A percentile compares a stretch with the other conserved stretches of the same genome.
Evolutionary conservation across 1,284 basidiomycete genomes (phyloP).

Genomic region (Sphagnurus paluster): DNA sequence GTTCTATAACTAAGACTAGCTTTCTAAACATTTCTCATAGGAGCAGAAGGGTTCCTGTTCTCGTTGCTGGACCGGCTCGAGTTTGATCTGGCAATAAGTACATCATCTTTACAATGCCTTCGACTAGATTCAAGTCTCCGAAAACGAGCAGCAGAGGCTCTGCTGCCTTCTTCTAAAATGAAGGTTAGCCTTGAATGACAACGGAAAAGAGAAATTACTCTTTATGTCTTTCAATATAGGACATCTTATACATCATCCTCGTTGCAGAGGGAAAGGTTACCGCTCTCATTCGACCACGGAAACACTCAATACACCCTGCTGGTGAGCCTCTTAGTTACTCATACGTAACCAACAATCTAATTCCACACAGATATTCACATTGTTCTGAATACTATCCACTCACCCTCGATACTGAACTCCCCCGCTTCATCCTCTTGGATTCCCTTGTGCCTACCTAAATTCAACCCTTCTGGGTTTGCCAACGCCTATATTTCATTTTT

Average conservation of each 20-base stretch:
- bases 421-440: slow-evolving; percentile 88
- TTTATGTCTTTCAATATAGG: slow-evolving; percentile 46
- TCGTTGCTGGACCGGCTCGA: slow-evolving; percentile 73
- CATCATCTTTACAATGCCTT: slow-evolving; percentile 80
- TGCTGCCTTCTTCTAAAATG: slow-evolving; percentile 79
- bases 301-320: slow-evolving; percentile 93
- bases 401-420: slow-evolving; percentile 67
- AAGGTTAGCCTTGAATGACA: slow-evolving; percentile 47
- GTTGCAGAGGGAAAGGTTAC: slow-evolving; percentile 80
- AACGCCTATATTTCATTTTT: slow-evolving; percentile 89
- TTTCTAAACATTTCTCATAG: slow-evolving; percentile 36
- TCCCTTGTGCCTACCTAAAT: slow-evolving; percentile 94
- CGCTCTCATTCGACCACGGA: slow-evolving; percentile 86
- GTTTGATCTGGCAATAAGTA: slow-evolving; percentile 78
- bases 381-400: slow-evolving; percentile 78
- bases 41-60: slow-evolving; percentile 80
- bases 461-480: slow-evolving; percentile 88
- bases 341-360: not conserved
- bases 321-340: slow-evolving; percentile 43
- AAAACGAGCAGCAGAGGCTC: slow-evolving; percentile 70
- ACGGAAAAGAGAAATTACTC: slow-evolving; percentile 1
- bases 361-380: slow-evolving; percentile 78
- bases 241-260: slow-evolving; percentile 89
- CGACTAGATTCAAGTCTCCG: slow-evolving; percentile 70
- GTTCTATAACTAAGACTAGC: slow-evolving; percentile 1